Base-by-base conservation (phyloP, 305 asterid species). In the Andrographis paniculata region DNA sequence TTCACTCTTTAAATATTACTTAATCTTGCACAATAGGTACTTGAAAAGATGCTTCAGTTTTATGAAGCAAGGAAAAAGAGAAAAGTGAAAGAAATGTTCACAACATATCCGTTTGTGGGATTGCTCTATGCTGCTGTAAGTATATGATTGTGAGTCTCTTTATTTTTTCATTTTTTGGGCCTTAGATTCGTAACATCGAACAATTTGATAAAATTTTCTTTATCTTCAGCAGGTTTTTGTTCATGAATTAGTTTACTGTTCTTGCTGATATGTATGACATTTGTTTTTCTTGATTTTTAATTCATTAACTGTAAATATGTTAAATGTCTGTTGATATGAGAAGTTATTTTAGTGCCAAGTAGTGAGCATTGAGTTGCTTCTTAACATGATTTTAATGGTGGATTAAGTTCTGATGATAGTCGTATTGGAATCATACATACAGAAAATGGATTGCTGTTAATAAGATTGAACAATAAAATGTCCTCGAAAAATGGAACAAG, bases 71-170 rank as follows among this genome's bases (percentile, higher is more conserved):
- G 35, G 75, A 76, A 52, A 61, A 71, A 57, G 64, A 68, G 58
- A 72, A 66, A 65, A 73, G 70, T 68, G 58, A 69, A 57, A 62
- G 73, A 58, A 50, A 48, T 73, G 67, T 80, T 83, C 42, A 43
- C 76, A 19, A 59, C 75, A 42, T 74, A 70, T 63, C 99, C 99
- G 12, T 77, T 68, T 57, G 60, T 69, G 56, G 96, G 93, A 62
- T 64, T 91, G 75, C 87, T 87, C 45, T 74, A 72, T 68, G 77
- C 83, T 73, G 95, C 99, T 67, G 99, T 91, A 77, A 61, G 84
- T 63, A 20, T 41, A 48, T 55, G 19, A 27, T 33, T 19, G 28
- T 39, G 14, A 38, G 70, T 59, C n/a, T n/a, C n/a, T 56, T 27
- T 37, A 55, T 50, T 45, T 39, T 16, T 23, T 20, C 42, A 37